These are phyloP conservation scores for Bauhinia variegata DNA, from an alignment of 306 rosid species.

Conservation along the genomic window DNA sequence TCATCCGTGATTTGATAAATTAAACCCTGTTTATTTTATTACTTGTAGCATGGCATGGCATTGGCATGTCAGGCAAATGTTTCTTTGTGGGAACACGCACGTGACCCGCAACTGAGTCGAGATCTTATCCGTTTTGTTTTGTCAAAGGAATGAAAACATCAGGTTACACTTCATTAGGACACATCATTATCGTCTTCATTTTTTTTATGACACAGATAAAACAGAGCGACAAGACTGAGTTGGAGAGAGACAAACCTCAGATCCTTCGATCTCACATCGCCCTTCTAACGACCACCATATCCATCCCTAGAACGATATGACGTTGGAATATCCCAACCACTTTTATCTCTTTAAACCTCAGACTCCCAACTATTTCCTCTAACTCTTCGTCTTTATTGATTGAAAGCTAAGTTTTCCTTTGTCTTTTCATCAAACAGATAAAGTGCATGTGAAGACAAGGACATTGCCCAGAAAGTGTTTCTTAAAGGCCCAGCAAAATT, in stretches of 20 bases:
- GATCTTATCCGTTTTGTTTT: too few relatives aligned
- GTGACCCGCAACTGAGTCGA: too few relatives aligned
- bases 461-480: constrained; percentile 51
- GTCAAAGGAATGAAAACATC: too few relatives aligned
- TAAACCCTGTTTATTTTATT: too few relatives aligned
- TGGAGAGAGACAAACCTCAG: constrained; percentile 60
- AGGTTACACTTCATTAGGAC: too few relatives aligned
- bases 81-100: too few relatives aligned
- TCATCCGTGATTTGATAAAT: too few relatives aligned
- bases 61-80: too few relatives aligned
- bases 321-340: constrained; percentile 38
- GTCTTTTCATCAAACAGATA: constrained; percentile 35
- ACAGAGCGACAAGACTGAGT: constrained; percentile 30
- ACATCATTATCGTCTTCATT: constrained; percentile 37
- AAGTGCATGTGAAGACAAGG: constrained; percentile 62
- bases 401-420: constrained; percentile 75
- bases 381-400: constrained; percentile 57
- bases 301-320: constrained; percentile 7
- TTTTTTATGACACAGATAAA: constrained; percentile 25
- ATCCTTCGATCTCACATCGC: constrained; percentile 54
- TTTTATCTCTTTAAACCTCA: constrained; percentile 31
- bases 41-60: too few relatives aligned
- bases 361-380: constrained; percentile 12
- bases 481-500: constrained; percentile 78
- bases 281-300: constrained; percentile 35